A percentile compares a stretch with the other conserved stretches of the same genome.
These are phyloP conservation scores for Kurtzmaniella fragi DNA, from an alignment of 805 yeast species.

Conservation along the genomic window DNA sequence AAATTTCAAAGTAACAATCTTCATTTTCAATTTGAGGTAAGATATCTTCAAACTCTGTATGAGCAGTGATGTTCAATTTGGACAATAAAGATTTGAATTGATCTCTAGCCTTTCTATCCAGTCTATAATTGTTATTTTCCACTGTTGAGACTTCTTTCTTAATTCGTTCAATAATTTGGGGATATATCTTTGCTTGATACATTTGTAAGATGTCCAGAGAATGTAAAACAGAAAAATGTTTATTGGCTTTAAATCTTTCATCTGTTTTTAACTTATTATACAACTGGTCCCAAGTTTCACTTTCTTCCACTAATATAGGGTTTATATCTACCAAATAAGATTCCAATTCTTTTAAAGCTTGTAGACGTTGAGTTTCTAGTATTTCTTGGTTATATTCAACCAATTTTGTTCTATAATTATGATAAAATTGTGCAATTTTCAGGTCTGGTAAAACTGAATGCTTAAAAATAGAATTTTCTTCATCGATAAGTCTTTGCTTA, in stretches of 20 bases:
- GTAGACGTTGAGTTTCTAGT: constrained; percentile 26
- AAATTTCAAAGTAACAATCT: constrained; percentile 49
- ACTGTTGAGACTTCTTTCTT: constrained; percentile 15
- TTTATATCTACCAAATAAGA: constrained; percentile 42
- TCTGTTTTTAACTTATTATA: constrained; percentile 36
- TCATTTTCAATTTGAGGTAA: constrained; percentile 49
- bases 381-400: constrained; percentile 21
- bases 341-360: constrained; percentile 50
- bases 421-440: constrained; percentile 51
- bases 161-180: constrained; percentile 16
- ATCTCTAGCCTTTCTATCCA: constrained; percentile 65
- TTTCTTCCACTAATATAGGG: constrained; percentile 19
- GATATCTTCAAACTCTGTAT: constrained; percentile 57
- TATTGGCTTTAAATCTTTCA: constrained; percentile 53
- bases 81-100: constrained; percentile 46
- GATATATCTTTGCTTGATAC: constrained; percentile 38
- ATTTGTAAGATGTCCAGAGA: constrained; percentile 57
- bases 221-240: constrained; percentile 46
- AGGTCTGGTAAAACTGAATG: constrained; percentile 56
- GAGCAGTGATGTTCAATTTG: constrained; percentile 41
- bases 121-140: constrained; percentile 41
- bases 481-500: constrained; percentile 41
- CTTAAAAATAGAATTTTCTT: constrained; percentile 62
- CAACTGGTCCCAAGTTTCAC: constrained; percentile 35
- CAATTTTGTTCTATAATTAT: constrained; percentile 42